Conservation (phyloP, 345 rosid species). For the Laguncularia racemosa region DNA sequence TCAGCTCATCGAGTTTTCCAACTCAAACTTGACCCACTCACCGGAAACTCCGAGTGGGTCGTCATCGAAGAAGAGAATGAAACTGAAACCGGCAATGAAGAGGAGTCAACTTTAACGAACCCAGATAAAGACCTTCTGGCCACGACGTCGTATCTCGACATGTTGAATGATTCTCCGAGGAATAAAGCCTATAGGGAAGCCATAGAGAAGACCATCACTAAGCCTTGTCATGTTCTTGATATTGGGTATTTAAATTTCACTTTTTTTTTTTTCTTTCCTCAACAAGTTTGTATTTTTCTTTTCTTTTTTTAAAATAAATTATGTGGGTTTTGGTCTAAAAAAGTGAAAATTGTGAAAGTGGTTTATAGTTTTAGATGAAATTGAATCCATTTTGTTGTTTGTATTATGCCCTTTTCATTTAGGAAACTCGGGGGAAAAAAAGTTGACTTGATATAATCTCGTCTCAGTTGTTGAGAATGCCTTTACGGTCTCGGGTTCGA, state of each 20-base stretch:
- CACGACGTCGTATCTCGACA: conserved; percentile 62
- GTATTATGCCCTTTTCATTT: background rate
- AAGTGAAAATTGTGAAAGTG: no score
- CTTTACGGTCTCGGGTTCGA: no score
- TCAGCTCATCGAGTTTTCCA: conserved; percentile 46
- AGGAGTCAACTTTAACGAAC: conserved; percentile 10
- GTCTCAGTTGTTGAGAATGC: no score
- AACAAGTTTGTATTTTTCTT: background rate
- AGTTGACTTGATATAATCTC: no score
- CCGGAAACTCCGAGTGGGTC: conserved; percentile 66
- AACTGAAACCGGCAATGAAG: background rate
- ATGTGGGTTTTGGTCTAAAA: background rate
- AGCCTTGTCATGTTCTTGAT: conserved; percentile 84
- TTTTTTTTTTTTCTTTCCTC: conserved; percentile 1
- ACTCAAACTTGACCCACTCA: conserved; percentile 50
- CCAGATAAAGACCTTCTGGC: conserved; percentile 35
- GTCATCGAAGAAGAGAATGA: conserved; percentile 45
- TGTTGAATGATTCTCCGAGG: conserved; percentile 62
- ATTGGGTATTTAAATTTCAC: conserved; percentile 44
- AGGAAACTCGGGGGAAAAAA: background rate
- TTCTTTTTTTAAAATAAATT: background rate
- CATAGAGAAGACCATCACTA: conserved; percentile 46
- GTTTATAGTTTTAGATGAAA: background rate
- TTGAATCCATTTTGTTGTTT: background rate
- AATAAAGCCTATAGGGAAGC: conserved; percentile 49